Evolutionary conservation across 2,329 filamentous ascomycete species (phyloP), one percentile per base, ranked within the genome.

Genomic region (Diaporthe citri): DNA sequence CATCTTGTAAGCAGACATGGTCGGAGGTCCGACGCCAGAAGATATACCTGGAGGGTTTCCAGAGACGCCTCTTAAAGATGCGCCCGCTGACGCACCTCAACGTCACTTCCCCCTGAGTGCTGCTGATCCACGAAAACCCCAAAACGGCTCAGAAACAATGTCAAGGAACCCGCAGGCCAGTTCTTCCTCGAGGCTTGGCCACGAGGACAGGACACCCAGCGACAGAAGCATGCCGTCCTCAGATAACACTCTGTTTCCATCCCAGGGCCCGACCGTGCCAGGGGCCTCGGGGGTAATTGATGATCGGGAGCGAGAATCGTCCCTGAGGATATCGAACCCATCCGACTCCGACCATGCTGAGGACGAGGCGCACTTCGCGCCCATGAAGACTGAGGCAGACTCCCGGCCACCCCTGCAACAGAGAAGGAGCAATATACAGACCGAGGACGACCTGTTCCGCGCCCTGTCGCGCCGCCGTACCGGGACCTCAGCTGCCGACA

Each of bases 371-470:
- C 57, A 64, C 0, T 72, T 72, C 5, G 71, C 2, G 17, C 57
- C 71, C 25, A 41, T 72, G 57, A 72, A 72, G 71, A 25, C 57
- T 0, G 71, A 25, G 22, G 7, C 46, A 25, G 71, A 64, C 34
- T 41, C 46, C 36, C 57, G 71, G n/a, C 71, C 71, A n/a, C 31
- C 57, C 1, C 31, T 72, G 36, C 34, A 55, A 12, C 46, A 52
- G n/a, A 56, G 55, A 22, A 59, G 4, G 39, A 72, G 71, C 56
- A 28, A 41, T 9, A 17, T 52, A 0, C 25, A 41, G 76, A 86
- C 86, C 3, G 88, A 91, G 78, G 87, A 90, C 34, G 88, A 90
- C 28, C 77, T 91, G 0, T 88, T 90, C 75, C 83, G 84, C 1
- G 85, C 81, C 0, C 77, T 91, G 0, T 90, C 89, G 0, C 84